Base-by-base conservation (phyloP, 345 rosid genomes). In the Lagerstroemia speciosa region DNA sequence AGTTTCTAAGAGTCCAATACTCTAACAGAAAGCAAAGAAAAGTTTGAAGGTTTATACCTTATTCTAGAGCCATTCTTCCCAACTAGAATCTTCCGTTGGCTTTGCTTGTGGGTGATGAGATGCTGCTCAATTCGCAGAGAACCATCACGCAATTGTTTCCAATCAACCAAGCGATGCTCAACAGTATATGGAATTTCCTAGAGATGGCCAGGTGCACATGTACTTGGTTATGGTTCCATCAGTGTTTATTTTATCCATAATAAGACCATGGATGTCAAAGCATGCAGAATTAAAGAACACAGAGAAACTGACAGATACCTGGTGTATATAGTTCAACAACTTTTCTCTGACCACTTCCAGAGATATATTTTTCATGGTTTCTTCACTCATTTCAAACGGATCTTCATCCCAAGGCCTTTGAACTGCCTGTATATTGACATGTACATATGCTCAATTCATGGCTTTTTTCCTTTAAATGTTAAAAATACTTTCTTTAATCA, bases 341-440 rank as follows among this genome's bases (percentile, higher is more conserved):
- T 80, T 89, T 78, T 94, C 97, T 31, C 96, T 82, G 48, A 94
- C 99, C 48, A 91, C 88, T 80, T 94, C 98, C 70, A 94, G 71
- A 61, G 99, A 87, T 41, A 91, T 84, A 75, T 83, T 88, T 79
- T 94, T 91, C 93, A 89, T 80, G 66, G 83, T 83, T 84, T 94
- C 96, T 81, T 88, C 92, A 69, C 87, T 86, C 96, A 91, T 88
- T 26, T 81, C 69, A 11, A 84, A 57, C 32, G 96, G 84, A 79
- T 94, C 96, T 81, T 87, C 99, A 78, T 86, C 96, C 97, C 98
- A 91, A 50, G 91, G 96, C 71, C 93, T 89, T 82, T 84, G 80
- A 24, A 91, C 89, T 77, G 99, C 96, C 88, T 93, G 84, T 52
- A 62, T n/a, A 76, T 53, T n/a, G 24, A 68, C 78, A 75, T 46